Evolutionary conservation across 441 rosid genomes (phyloP).

Genomic region (Populus hybrid): DNA sequence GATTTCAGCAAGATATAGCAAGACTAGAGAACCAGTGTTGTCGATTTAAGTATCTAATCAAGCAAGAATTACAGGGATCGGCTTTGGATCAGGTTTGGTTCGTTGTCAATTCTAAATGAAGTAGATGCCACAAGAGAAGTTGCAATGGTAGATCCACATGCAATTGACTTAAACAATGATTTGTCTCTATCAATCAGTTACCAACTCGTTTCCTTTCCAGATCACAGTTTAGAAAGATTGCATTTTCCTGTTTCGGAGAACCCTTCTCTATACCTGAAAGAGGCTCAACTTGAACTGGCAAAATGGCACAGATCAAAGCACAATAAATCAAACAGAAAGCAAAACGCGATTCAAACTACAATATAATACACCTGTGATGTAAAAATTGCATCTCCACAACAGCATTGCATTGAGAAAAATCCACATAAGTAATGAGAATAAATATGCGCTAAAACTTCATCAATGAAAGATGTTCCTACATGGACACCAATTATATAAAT

Average conservation of each 20-base stretch:
- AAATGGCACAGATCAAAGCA: background rate
- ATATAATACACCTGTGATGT: background rate
- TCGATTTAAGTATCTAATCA: background rate
- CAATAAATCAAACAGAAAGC: background rate
- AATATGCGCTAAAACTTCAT: conserved; percentile 22
- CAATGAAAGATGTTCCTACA: conserved; percentile 23
- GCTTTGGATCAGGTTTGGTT: background rate
- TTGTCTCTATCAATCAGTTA: too few species aligned
- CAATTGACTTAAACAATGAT: background rate
- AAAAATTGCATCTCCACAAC: background rate
- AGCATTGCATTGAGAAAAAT: background rate
- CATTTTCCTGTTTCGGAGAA: background rate
- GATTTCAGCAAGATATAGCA: background rate
- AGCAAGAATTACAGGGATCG: background rate
- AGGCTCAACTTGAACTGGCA: background rate
- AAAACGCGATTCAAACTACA: background rate
- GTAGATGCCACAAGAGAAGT: background rate
- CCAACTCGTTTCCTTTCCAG: background rate
- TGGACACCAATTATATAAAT: conserved; percentile 17
- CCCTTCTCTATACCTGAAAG: background rate
- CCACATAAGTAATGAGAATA: conserved; percentile 19
- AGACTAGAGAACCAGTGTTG: background rate
- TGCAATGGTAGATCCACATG: background rate
- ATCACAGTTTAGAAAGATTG: background rate
- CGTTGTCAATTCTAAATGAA: background rate